Conservation (phyloP, 768 basidiomycete genomes). For the Tricholoma furcatifolium region DNA sequence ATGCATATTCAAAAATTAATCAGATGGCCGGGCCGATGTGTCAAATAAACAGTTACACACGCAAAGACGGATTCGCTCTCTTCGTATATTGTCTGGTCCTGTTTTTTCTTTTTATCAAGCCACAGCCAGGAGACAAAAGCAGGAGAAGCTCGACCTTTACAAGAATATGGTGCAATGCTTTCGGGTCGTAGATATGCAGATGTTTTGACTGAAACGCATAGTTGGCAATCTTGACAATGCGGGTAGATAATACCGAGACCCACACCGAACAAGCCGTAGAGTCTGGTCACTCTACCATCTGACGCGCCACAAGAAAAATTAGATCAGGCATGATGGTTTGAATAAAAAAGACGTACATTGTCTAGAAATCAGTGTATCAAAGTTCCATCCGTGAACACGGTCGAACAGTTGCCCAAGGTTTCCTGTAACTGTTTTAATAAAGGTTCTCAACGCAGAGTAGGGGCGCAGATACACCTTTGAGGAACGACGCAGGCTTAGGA, state of each 20-base stretch:
- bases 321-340: neutral
- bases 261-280: slow-evolving; percentile 6
- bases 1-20: neutral
- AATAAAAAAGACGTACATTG: slow-evolving; percentile 12
- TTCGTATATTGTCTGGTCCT: slow-evolving; percentile 12
- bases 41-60: neutral
- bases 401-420: slow-evolving; percentile 18
- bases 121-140: no score
- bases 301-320: neutral
- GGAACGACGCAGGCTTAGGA: slow-evolving; percentile 26
- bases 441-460: neutral
- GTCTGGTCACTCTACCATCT: slow-evolving; percentile 1
- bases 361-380: slow-evolving; percentile 7
- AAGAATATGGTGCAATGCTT: slow-evolving; percentile 35
- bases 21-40: no score
- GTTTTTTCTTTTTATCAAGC: neutral
- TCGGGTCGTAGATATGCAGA: slow-evolving; percentile 35
- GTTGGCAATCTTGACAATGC: neutral
- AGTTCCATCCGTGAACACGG: slow-evolving; percentile 14
- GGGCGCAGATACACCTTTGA: slow-evolving; percentile 24
- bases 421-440: slow-evolving; percentile 4
- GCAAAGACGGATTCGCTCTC: slow-evolving; percentile 4
- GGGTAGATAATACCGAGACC: no score
- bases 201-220: slow-evolving; percentile 17
- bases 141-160: slow-evolving; percentile 24